Base-by-base conservation (phyloP, 2,329 filamentous ascomycete genomes). In the Pyrenochaeta sp. region DNA sequence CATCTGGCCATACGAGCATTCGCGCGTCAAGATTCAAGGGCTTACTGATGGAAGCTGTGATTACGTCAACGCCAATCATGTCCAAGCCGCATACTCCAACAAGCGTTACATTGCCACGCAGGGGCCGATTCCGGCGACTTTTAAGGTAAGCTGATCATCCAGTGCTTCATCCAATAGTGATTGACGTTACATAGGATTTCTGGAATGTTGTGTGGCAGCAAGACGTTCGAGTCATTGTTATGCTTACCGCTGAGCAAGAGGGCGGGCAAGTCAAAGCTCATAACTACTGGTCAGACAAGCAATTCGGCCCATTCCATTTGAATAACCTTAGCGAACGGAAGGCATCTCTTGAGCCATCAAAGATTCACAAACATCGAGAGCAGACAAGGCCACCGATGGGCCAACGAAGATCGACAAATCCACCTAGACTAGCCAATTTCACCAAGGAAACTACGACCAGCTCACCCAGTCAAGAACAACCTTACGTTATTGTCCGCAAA, bases 121-220 rank as follows among this genome's bases (percentile, higher is more conserved):
- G 75, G 95, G 92, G 0, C 95, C 95, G 9, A 85, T 98, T 32
- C 95, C 95, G 17, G 88, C 91, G 44, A 99, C 95, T 0, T 97
- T 96, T 69, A 88, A 91, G 74, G 91, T 94, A 79, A 81, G 88
- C 78, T 15, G 15, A 11, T 15, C 10, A 32, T 11, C 49, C 18
- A 15, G 32, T 3, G 17, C 11, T 23, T n/a, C 7, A 21, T 17
- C 15, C n/a, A 35, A 29, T 18, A 20, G 11, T 12, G 14, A 44
- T 63, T 72, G 59, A 70, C 52, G 45, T 52, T 51, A 56, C 18
- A 46, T 63, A 95, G 91, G 95, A 99, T 75, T 99, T 99, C 72
- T 99, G 95, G 95, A 94, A 92, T 55, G 90, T 97, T 10, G 84
- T 98, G 27, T 99, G 95, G 95, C 93, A 98, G 72, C 91, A 98